Base-by-base conservation (phyloP, 345 rosid species). In the Murraya paniculata region DNA sequence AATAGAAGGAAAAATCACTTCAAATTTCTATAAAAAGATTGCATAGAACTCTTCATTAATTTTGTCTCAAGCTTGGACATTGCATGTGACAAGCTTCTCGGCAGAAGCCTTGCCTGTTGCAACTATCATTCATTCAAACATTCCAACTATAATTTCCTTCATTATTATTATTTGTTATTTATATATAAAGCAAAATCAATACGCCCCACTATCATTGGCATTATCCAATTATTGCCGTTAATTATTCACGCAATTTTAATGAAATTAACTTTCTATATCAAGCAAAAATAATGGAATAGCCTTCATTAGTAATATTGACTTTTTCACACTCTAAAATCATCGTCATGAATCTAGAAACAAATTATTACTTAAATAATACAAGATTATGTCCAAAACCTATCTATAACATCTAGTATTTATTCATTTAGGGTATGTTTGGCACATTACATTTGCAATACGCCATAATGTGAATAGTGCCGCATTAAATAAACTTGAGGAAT, bases 41-140 rank as follows among this genome's bases (percentile, higher is more conserved):
- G 71, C 30, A 61, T 69, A 8, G 5, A 38, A 18, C 67, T 59
- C 72, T 28, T 66, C 41, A 64, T 58, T 28, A 14, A 7, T 39
- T 27, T 27, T 79, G 80, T 71, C 80, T 78, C 8, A 28, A 66
- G 33, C 61, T 45, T 9, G 24, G 35, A 80, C 73, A 67, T 55
- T 28, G 4, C 80, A 79, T 72, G 85, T 77, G 79, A 72, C 66
- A 55, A 60, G 27, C 31, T 53, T 61, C 68, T 56, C 57, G 65
- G 45, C 78, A 61, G 21, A 6, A 27, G 45, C 22, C 27, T 38
- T 25, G 0, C 22, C 8, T 58, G 14, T 7, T 36, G 16, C 45
- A 13, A 27, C n/a, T 16, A 14, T 48, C 6, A 21, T 14, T 4
- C 11, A 6, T 30, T 62, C n/a, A 57, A 72, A 72, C 18, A 18